Evolutionary conservation across 2,329 filamentous ascomycete species (phyloP), one percentile per base, ranked within the genome.

Genomic region (Cladosporium cucumerinum): DNA sequence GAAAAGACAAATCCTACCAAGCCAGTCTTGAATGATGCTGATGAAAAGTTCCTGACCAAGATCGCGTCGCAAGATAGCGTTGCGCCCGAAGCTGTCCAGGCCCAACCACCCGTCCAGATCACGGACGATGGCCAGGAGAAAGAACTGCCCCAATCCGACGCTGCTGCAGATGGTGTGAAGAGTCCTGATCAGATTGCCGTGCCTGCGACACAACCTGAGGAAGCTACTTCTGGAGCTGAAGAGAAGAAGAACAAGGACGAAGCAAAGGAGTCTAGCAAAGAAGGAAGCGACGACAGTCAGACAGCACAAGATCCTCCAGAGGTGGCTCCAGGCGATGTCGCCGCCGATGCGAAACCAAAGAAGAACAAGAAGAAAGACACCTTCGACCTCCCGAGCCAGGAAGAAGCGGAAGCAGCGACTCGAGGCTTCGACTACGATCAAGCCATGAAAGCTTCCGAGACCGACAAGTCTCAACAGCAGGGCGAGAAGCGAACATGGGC

Each of bases 1-100:
- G 68, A 75, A 60, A 75, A 74, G 65, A 74, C 68, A 10, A 76
- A 76, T 49, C 75, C 75, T 7, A 69, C 74, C n/a, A 71, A 76
- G 70, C 72, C 81, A 6, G 81, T 88, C 2, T 73, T 88, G n/a
- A 85, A 83, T 21, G 80, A 84, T n/a, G 85, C 87, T 70, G 86
- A 88, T 67, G 84, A 87, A 69, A 78, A 80, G 61, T 88, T 87
- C 69, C 75, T 88, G 36, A 78, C 80, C 62, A 77, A 77, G 36
- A 81, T 87, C 34, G 82, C 81, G 3, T 78, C 81, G 8, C 78
- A 81, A 39, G 60, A 62, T 21, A 51, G 26, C 30, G 76, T 79
- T 21, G 77, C 79, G 1, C 79, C 80, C n/a, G 78, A 79, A 14
- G 74, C 81, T 8, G 79, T 80, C 10, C 72, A 57, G 71, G 52